A percentile compares a stretch with the other conserved stretches of the same genome.
phyloP scores from a whole-genome alignment of 352 stramenopile species.

The Globisporangium okanoganense region DNA sequence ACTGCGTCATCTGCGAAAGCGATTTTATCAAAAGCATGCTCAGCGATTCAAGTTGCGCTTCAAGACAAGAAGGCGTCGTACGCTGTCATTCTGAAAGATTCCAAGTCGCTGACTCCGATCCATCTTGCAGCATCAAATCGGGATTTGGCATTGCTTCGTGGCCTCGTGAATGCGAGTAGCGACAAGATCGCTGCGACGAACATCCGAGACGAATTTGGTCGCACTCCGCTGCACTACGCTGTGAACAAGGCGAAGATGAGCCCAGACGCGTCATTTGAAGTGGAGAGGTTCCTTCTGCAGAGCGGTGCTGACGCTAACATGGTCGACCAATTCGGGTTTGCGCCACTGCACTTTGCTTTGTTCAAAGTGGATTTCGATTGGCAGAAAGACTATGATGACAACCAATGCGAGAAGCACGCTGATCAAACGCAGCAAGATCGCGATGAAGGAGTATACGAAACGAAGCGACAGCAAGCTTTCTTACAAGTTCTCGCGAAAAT shows the following conservation, averaged over 20 bases:
- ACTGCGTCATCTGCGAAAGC: background rate
- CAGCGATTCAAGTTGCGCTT: slow-evolving; percentile 52
- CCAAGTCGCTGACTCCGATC: slow-evolving; percentile 44
- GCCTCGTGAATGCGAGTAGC: slow-evolving; percentile 31
- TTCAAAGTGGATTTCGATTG: slow-evolving; percentile 70
- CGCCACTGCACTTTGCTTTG: slow-evolving; percentile 61
- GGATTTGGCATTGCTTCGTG: slow-evolving; percentile 53
- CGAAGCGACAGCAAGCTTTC: slow-evolving; percentile 44
- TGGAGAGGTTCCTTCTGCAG: slow-evolving; percentile 67
- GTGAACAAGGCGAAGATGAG: slow-evolving; percentile 66
- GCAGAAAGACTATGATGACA: slow-evolving; percentile 44
- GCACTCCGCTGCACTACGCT: slow-evolving; percentile 69
- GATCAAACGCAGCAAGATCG: slow-evolving; percentile 23
- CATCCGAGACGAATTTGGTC: slow-evolving; percentile 37
- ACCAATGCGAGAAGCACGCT: slow-evolving; percentile 22
- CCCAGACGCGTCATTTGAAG: slow-evolving; percentile 71
- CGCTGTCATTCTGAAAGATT: slow-evolving; percentile 42
- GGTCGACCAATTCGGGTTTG: slow-evolving; percentile 55
- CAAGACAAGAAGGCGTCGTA: slow-evolving; percentile 36
- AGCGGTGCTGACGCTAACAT: slow-evolving; percentile 46
- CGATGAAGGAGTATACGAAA: slow-evolving; percentile 43
- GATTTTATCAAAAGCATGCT: slow-evolving; percentile 5
- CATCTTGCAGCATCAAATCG: slow-evolving; percentile 60
- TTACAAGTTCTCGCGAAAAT: slow-evolving; percentile 35
- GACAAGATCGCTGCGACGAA: slow-evolving; percentile 47